phyloP scores from a whole-genome alignment of 140 eudicot species.

The Cichorium intybus region DNA sequence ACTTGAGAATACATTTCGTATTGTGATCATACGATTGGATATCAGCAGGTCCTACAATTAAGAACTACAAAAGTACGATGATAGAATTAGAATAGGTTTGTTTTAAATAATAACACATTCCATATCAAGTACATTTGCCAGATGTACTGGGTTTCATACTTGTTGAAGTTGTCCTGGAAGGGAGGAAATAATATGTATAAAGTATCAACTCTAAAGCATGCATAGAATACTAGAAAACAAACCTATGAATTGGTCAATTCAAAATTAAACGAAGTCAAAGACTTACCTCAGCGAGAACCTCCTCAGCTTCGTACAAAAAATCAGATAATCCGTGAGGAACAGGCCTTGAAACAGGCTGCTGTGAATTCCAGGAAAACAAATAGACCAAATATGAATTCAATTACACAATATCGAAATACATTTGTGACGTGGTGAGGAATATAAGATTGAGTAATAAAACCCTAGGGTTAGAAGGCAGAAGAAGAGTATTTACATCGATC shows the following conservation, averaged over 20 bases:
- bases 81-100: not conserved
- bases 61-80: not conserved
- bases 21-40: not conserved
- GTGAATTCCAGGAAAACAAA: slow-evolving; percentile 17
- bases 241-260: not conserved
- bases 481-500: slow-evolving; percentile 52
- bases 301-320: slow-evolving; percentile 68
- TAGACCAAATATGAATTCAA: slow-evolving; percentile 8
- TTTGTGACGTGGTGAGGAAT: not conserved
- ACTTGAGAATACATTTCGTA: not conserved
- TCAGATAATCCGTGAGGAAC: slow-evolving; percentile 55
- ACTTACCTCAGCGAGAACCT: slow-evolving; percentile 65
- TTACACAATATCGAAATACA: not conserved
- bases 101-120: not conserved
- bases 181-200: not conserved
- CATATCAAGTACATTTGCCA: not conserved
- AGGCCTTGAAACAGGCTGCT: slow-evolving; percentile 83
- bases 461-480: slow-evolving; percentile 27
- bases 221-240: not conserved
- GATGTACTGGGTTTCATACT: slow-evolving; percentile 1
- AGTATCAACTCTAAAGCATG: not conserved
- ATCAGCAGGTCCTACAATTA: slow-evolving; percentile 2
- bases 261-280: slow-evolving; percentile 7
- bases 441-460: slow-evolving; percentile 17
- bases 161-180: not conserved